These are phyloP conservation scores for Cyclotella sp. DNA, from an alignment of 108 stramenopile genomes.

Conservation along the genomic window DNA sequence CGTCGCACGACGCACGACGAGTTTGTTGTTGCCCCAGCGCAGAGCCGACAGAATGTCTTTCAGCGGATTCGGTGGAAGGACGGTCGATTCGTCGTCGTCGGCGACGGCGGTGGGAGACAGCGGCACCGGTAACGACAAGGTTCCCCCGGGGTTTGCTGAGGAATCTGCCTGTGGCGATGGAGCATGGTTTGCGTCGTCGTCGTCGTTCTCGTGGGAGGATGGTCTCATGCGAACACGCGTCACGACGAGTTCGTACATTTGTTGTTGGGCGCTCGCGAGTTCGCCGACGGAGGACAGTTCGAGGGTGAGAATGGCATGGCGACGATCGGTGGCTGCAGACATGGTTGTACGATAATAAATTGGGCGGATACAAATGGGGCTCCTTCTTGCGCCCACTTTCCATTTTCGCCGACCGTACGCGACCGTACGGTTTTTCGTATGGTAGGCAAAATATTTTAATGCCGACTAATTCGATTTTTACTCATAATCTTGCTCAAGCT, in stretches of 20 bases:
- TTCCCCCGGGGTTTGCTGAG: background rate
- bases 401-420: too few relatives aligned
- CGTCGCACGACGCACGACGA: slow-evolving; percentile 68
- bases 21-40: slow-evolving; percentile 27
- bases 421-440: too few relatives aligned
- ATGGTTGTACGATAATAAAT: background rate
- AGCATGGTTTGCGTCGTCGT: background rate
- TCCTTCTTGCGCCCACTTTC: too few relatives aligned
- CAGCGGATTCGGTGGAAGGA: slow-evolving; percentile 7
- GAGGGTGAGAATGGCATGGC: slow-evolving; percentile 26
- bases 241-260: slow-evolving; percentile 32
- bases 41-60: slow-evolving; percentile 26
- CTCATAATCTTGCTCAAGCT: too few relatives aligned
- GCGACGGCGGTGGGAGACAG: background rate
- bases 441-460: too few relatives aligned
- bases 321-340: background rate
- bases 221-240: slow-evolving; percentile 8
- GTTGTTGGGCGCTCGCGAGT: slow-evolving; percentile 47
- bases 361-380: background rate
- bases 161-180: too few relatives aligned
- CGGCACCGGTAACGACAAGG: slow-evolving; percentile 1
- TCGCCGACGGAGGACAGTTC: slow-evolving; percentile 35
- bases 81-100: background rate
- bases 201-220: background rate
- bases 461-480: too few relatives aligned